A percentile compares a stretch with the other conserved stretches of the same genome.
phyloP scores from a whole-genome alignment of 257 asterid genomes.

The Primulina huaijiensis region DNA sequence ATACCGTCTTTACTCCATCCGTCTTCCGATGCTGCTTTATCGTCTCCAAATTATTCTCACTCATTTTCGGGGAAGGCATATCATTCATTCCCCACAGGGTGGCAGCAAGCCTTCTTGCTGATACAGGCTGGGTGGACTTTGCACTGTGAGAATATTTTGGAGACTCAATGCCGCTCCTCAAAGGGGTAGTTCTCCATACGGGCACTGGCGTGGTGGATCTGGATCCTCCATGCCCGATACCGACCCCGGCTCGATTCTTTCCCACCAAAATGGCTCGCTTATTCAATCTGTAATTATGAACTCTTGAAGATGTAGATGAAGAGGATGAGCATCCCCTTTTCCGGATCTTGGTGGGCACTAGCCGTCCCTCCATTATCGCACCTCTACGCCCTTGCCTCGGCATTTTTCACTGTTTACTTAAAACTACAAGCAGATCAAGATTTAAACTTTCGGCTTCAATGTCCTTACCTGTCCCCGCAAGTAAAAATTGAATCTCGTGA shows the following conservation, averaged over 20 bases:
- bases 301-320: conserved; percentile 76
- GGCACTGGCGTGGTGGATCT: conserved; percentile 96
- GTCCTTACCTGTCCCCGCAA: conserved; percentile 7
- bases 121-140: conserved; percentile 59
- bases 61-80: conserved; percentile 60
- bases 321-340: conserved; percentile 91
- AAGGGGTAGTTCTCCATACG: conserved; percentile 63
- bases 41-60: conserved; percentile 39
- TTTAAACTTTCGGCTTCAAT: conserved; percentile 1
- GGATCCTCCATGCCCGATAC: conserved; percentile 51
- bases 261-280: conserved; percentile 80
- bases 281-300: conserved; percentile 50
- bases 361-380: conserved; percentile 45
- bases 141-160: conserved; percentile 61
- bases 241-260: conserved; percentile 57
- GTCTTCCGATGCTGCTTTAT: conserved; percentile 37
- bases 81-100: conserved; percentile 92
- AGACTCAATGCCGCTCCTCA: conserved; percentile 51
- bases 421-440: neutral
- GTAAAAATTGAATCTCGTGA: conserved; percentile 5
- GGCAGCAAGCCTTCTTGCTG: conserved; percentile 91
- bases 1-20: conserved; percentile 30
- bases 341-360: conserved; percentile 68
- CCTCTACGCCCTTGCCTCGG: conserved; percentile 44
- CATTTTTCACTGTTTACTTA: conserved; percentile 29